These are phyloP conservation scores for Boletus tomentosulus DNA, from an alignment of 768 basidiomycete species.

Conservation along the genomic window DNA sequence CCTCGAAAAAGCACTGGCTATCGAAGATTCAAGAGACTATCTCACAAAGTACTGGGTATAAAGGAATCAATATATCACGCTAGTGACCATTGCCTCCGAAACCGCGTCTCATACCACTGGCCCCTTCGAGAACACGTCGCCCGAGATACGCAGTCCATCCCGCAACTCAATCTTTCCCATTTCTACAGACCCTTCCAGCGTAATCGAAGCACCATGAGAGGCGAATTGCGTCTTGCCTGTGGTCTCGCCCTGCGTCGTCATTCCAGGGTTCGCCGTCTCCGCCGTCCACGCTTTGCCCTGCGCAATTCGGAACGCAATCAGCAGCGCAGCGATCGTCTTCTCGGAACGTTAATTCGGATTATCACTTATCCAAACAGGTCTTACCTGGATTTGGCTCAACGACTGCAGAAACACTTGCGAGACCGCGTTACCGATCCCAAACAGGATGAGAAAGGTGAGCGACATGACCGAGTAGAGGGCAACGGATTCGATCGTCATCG, in stretches of 20 bases:
- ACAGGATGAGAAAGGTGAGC: slow-evolving; percentile 30
- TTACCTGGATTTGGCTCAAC: slow-evolving; percentile 28
- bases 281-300: not conserved
- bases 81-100: not conserved
- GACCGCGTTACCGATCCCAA: slow-evolving; percentile 14
- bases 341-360: too few relatives aligned
- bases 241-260: not conserved
- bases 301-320: not conserved
- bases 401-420: slow-evolving; percentile 30
- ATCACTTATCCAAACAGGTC: not conserved
- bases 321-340: not conserved
- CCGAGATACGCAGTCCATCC: not conserved
- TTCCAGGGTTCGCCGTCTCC: not conserved
- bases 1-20: too few relatives aligned
- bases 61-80: too few relatives aligned
- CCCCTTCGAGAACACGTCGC: not conserved
- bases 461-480: slow-evolving; percentile 26
- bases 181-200: not conserved
- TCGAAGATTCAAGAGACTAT: not conserved
- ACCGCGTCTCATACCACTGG: not conserved
- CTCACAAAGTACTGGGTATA: not conserved
- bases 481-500: slow-evolving; percentile 36
- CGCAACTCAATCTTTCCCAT: not conserved
- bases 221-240: not conserved
- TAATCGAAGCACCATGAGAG: not conserved